phyloP scores from a whole-genome alignment of 2,329 filamentous ascomycete species.

The Epichloe festucae region DNA sequence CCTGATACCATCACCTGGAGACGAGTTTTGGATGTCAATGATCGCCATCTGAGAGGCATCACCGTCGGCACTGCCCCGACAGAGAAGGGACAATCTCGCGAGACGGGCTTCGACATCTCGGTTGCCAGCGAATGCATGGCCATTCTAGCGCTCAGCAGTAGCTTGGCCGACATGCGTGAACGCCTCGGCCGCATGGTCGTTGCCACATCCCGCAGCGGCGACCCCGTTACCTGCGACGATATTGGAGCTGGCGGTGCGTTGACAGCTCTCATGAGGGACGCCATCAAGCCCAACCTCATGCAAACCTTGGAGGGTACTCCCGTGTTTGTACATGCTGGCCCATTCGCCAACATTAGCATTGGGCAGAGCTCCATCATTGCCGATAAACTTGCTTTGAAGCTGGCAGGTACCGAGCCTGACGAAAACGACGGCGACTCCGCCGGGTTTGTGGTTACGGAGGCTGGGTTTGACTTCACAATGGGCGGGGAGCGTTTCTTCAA shows the following conservation, averaged over 20 bases:
- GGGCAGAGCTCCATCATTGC: slow-evolving; percentile 92
- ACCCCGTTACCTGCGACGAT: slow-evolving; percentile 92
- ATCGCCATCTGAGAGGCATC: slow-evolving; percentile 80
- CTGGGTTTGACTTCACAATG: slow-evolving; percentile 99
- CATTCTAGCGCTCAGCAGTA: slow-evolving; percentile 84
- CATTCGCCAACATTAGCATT: slow-evolving; percentile 97
- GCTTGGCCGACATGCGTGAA: slow-evolving; percentile 79
- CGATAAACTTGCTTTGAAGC: slow-evolving; percentile 89
- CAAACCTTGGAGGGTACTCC: slow-evolving; percentile 94
- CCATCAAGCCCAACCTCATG: slow-evolving; percentile 98
- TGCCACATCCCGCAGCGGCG: slow-evolving; percentile 70
- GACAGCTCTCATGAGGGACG: slow-evolving; percentile 91
- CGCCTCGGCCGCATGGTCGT: slow-evolving; percentile 93
- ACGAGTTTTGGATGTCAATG: slow-evolving; percentile 92
- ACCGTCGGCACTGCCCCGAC: slow-evolving; percentile 81
- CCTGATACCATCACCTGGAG: slow-evolving; percentile 96
- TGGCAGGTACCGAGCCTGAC: slow-evolving; percentile 84
- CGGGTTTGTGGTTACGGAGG: slow-evolving; percentile 91
- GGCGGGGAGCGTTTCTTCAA: slow-evolving; percentile 99
- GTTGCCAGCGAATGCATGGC: slow-evolving; percentile 98
- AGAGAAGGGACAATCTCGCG: slow-evolving; percentile 75
- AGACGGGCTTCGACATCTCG: slow-evolving; percentile 95
- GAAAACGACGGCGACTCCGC: slow-evolving; percentile 73
- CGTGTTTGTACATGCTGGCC: slow-evolving; percentile 93
- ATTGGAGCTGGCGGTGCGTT: slow-evolving; percentile 85